A percentile compares a stretch with the other conserved stretches of the same genome.
phyloP scores from a whole-genome alignment of 2,329 filamentous ascomycete genomes.

The Rutstroemia sp. region DNA sequence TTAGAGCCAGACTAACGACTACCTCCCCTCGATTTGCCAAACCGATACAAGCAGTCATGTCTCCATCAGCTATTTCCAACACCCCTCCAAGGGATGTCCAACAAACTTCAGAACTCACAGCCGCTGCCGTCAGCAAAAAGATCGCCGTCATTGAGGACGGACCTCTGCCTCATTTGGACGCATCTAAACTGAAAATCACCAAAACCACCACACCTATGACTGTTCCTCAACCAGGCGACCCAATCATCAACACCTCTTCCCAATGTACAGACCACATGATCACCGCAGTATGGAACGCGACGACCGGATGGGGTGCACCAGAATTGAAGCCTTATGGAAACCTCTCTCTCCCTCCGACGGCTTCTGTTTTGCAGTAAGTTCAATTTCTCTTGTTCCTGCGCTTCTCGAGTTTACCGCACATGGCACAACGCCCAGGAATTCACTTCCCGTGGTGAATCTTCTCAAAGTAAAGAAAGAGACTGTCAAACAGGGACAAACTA shows the following conservation, averaged over 20 bases:
- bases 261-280: conserved; percentile 79
- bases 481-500: too few relatives aligned
- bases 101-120: conserved; percentile 45
- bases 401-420: neutral
- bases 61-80: conserved; percentile 36
- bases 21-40: neutral
- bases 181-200: conserved; percentile 52
- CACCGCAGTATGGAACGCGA: conserved; percentile 58
- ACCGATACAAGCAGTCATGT: conserved; percentile 31
- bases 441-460: too few relatives aligned
- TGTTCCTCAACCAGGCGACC: conserved; percentile 42
- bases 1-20: too few relatives aligned
- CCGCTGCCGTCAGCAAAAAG: conserved; percentile 45
- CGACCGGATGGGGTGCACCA: conserved; percentile 64
- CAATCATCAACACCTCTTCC: conserved; percentile 25
- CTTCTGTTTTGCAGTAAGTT: conserved; percentile 59
- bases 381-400: neutral
- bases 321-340: conserved; percentile 73
- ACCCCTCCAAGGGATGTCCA: conserved; percentile 32
- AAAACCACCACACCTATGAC: conserved; percentile 42
- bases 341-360: conserved; percentile 70
- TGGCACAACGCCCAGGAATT: too few relatives aligned
- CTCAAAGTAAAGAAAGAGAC: too few relatives aligned
- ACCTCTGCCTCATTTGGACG: conserved; percentile 39
- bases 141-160: conserved; percentile 42